phyloP scores from a whole-genome alignment of 2,329 filamentous ascomycete species.

The Endocalyx cinctus region DNA sequence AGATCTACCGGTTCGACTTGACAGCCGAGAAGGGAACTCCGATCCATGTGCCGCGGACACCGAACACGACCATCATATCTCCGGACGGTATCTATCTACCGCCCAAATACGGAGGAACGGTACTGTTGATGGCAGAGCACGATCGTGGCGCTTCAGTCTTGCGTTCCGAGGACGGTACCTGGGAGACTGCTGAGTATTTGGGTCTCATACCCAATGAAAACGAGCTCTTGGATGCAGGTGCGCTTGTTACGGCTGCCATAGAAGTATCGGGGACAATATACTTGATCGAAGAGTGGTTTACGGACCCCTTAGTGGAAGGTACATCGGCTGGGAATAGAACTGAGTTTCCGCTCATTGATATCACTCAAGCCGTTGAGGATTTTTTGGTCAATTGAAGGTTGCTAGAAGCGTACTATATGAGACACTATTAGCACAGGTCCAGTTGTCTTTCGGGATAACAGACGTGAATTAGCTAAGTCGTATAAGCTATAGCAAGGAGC shows the following conservation, averaged over 20 bases:
- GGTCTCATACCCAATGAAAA: slow-evolving; percentile 25
- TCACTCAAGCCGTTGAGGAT: slow-evolving; percentile 22
- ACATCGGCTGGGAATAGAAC: slow-evolving; percentile 24
- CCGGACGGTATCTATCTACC: slow-evolving; percentile 30
- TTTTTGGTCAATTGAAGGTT: too few species aligned
- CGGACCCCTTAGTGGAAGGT: slow-evolving; percentile 20
- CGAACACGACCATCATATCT: slow-evolving; percentile 11
- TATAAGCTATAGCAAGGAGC: too few species aligned
- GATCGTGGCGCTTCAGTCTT: slow-evolving; percentile 30
- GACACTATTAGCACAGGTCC: too few species aligned
- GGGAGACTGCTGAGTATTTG: slow-evolving; percentile 31
- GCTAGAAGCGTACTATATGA: too few species aligned
- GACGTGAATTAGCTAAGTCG: too few species aligned
- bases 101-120: slow-evolving; percentile 25
- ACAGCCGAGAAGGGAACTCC: slow-evolving; percentile 15
- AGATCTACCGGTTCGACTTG: slow-evolving; percentile 32
- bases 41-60: slow-evolving; percentile 17
- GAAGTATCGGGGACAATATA: slow-evolving; percentile 22
- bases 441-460: too few species aligned
- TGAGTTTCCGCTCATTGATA: slow-evolving; percentile 24
- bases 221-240: slow-evolving; percentile 11
- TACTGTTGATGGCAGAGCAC: slow-evolving; percentile 29
- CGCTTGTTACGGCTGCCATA: slow-evolving; percentile 16
- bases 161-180: slow-evolving; percentile 28
- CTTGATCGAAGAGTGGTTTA: slow-evolving; percentile 21